Evolutionary conservation across 2,329 filamentous ascomycete genomes (phyloP), one percentile per base, ranked within the genome.

Genomic region (Verruconis gallopava): DNA sequence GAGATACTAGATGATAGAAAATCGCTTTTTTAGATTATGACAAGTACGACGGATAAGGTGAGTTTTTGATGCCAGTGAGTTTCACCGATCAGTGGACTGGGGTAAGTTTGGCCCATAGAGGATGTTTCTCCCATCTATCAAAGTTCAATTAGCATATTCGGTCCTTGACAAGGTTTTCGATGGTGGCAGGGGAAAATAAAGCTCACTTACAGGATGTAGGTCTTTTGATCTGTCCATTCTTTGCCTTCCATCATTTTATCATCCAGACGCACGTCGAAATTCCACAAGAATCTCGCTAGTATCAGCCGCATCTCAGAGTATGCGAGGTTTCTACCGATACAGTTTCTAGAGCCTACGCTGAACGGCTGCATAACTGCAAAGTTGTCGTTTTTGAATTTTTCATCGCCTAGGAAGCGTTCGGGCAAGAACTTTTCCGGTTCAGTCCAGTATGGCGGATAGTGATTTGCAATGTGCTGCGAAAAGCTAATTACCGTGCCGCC

Each of bases 401-500:
- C 4, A 14, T 14, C 42, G 21, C 4, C 25, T 12, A 44, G 13
- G 37, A 40, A 44, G 11, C 42, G 21, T 25, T 44, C 40, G 4
- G 42, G 42, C 2, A 11, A 5, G 20, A 44, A 44, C 3, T 11
- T 3, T 14, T 25, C 40, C 2, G 25, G 14, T 15, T 44, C 30
- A n/a, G 5, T 21, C n/a, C 14, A 44, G 18, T 45, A 21, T 28
- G 2, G 3, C n/a, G 30, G 4, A 11, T 20, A 38, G 30, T 21
- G 32, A 14, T 42, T 5, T 4, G 36, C 20, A 3, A n/a, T 14
- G 17, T 5, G 32, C 4, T 28, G 18, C 4, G 41, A 13, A 12
- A 43, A 3, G 15, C n/a, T 4, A 9, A 43, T 18, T 44, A 44
- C 44, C 46, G 51, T 47, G 12, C 37, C 49, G 42, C 50, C 55